phyloP scores from a whole-genome alignment of 768 basidiomycete species.

The Tulasnella sp. region DNA sequence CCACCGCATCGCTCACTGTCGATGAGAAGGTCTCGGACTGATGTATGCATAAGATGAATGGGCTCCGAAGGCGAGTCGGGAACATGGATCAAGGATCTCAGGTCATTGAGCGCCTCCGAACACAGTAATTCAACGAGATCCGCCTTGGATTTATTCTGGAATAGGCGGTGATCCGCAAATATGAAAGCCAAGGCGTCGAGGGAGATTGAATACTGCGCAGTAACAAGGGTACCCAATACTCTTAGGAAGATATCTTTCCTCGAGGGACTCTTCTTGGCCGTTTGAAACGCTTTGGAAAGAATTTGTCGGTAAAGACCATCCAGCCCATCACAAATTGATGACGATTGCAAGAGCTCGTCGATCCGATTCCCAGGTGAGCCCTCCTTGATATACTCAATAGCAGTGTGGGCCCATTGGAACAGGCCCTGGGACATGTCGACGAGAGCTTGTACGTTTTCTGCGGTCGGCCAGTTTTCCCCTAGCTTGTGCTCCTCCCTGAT shows the following conservation, averaged over 20 bases:
- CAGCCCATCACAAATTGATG: not conserved
- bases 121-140: not conserved
- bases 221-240: not conserved
- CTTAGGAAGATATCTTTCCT: not conserved
- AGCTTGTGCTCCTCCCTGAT: not conserved
- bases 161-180: not conserved
- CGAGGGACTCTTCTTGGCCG: not conserved
- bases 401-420: not conserved
- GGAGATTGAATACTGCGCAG: not conserved
- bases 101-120: not conserved
- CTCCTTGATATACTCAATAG: not conserved
- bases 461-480: not conserved
- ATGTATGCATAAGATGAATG: not conserved
- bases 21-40: not conserved
- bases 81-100: not conserved
- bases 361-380: not conserved
- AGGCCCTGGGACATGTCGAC: not conserved
- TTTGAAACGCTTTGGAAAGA: not conserved
- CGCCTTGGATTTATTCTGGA: not conserved
- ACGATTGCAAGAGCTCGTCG: not conserved
- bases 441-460: not conserved
- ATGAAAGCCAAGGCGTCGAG: not conserved
- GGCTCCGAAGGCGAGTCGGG: not conserved
- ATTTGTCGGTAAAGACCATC: not conserved
- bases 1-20: not conserved